Percentiles rank a stretch among this genome's conserved stretches.
phyloP scores from a whole-genome alignment of 1,284 basidiomycete species.

The Naganishia sp. region DNA sequence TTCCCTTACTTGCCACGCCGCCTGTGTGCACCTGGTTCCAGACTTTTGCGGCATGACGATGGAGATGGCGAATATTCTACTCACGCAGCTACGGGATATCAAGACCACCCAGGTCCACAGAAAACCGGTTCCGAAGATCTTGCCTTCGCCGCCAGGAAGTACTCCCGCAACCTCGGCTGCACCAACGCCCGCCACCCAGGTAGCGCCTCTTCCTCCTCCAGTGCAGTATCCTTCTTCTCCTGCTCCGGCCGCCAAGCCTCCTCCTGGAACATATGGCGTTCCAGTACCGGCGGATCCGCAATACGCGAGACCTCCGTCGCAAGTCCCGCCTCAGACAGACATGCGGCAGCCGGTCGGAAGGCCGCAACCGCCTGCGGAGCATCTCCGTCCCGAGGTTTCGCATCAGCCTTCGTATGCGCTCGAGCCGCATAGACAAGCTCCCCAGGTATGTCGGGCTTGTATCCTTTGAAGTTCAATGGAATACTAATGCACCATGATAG shows the following conservation, averaged over 20 bases:
- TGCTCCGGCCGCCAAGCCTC: slow-evolving; percentile 34
- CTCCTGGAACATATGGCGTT: slow-evolving; percentile 42
- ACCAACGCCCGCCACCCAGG: slow-evolving; percentile 36
- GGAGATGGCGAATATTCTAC: slow-evolving; percentile 94
- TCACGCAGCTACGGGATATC: slow-evolving; percentile 80
- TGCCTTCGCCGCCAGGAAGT: slow-evolving; percentile 35
- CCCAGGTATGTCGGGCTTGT: slow-evolving; percentile 4
- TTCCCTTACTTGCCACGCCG: slow-evolving; percentile 93
- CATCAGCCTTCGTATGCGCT: slow-evolving; percentile 15
- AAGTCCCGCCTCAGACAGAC: slow-evolving; percentile 14
- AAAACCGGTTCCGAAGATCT: slow-evolving; percentile 38
- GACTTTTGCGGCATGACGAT: slow-evolving; percentile 99
- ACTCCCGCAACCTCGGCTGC: slow-evolving; percentile 34
- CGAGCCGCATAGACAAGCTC: slow-evolving; percentile 18
- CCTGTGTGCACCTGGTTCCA: slow-evolving; percentile 96
- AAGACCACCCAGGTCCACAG: slow-evolving; percentile 58
- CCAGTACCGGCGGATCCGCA: slow-evolving; percentile 48
- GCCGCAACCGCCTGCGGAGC: slow-evolving; percentile 62
- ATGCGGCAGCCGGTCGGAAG: slow-evolving; percentile 53
- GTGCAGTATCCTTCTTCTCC: slow-evolving; percentile 36
- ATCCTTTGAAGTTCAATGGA: too few relatives aligned
- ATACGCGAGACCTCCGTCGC: slow-evolving; percentile 41
- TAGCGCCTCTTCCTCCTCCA: slow-evolving; percentile 36
- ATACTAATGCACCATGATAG: not conserved
- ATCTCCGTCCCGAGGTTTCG: slow-evolving; percentile 6